These are phyloP conservation scores for Pelargonium citronellum DNA, from an alignment of 441 rosid species.

Conservation along the genomic window DNA sequence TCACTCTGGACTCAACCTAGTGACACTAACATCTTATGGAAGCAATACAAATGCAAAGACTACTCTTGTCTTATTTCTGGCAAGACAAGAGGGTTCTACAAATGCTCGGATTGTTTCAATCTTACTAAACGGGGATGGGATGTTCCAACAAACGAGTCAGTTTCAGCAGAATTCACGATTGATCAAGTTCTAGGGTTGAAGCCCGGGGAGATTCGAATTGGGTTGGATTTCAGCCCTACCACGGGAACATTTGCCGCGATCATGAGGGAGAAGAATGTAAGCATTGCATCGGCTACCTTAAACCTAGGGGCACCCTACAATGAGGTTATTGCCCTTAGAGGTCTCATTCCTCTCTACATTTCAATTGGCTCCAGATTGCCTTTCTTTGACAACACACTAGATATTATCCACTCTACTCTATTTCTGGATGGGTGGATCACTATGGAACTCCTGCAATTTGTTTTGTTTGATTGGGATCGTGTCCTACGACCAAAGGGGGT, in stretches of 20 bases:
- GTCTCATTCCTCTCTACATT: constrained; percentile 42
- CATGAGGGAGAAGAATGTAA: constrained; percentile 46
- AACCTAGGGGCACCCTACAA: constrained; percentile 52
- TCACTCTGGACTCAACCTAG: constrained; percentile 45
- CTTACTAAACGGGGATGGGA: constrained; percentile 44
- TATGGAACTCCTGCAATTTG: constrained; percentile 38
- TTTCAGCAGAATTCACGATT: constrained; percentile 46
- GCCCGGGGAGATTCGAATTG: constrained; percentile 42
- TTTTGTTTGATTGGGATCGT: constrained; percentile 45
- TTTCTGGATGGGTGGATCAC: constrained; percentile 50
- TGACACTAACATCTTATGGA: constrained; percentile 40
- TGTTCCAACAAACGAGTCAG: constrained; percentile 23
- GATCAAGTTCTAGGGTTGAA: constrained; percentile 41
- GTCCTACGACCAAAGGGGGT: constrained; percentile 40
- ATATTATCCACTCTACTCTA: constrained; percentile 41
- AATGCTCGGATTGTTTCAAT: constrained; percentile 46
- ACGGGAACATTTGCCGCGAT: constrained; percentile 51
- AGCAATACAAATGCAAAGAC: constrained; percentile 43
- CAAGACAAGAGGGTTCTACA: constrained; percentile 43
- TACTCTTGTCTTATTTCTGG: constrained; percentile 46
- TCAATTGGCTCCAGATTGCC: constrained; percentile 50
- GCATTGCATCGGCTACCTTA: constrained; percentile 43
- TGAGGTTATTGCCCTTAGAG: constrained; percentile 48
- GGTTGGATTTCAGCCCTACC: constrained; percentile 50
- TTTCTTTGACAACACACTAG: constrained; percentile 51